Conservation (phyloP, 2,329 filamentous ascomycete genomes). For the Graphilbum ipis-grandicollis region DNA sequence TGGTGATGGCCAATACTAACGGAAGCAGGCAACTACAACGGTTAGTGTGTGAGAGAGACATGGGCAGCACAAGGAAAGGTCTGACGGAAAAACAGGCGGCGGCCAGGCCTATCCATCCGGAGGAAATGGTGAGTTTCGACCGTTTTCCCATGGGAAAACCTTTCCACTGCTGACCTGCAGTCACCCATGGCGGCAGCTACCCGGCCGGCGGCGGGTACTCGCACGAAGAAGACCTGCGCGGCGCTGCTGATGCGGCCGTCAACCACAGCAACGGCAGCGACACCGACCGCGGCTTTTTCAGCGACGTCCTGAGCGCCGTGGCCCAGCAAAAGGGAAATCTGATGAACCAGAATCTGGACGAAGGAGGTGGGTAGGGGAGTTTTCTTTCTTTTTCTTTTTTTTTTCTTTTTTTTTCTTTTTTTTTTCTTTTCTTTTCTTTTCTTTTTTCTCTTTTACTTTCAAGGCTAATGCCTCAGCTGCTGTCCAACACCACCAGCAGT, state of each 20-base stretch:
- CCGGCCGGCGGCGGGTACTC: constrained; percentile 17
- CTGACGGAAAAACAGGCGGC: no score
- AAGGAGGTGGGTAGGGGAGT: constrained; percentile 33
- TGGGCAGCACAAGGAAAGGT: no score
- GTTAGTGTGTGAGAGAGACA: no score
- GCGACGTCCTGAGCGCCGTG: constrained; percentile 27
- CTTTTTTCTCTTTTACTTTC: no score
- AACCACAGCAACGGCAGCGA: constrained; percentile 24
- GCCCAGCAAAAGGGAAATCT: constrained; percentile 30
- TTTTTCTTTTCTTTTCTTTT: no score
- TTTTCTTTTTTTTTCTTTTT: no score
- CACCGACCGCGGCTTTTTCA: constrained; percentile 33
- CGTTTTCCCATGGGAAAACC: no score
- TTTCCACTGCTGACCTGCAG: not conserved
- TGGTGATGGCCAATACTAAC: no score
- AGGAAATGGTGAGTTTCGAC: no score
- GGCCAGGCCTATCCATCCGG: no score
- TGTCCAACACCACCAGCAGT: constrained; percentile 57
- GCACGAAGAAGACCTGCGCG: constrained; percentile 26
- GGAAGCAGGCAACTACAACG: no score
- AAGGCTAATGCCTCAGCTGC: constrained; percentile 33
- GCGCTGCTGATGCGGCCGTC: constrained; percentile 29
- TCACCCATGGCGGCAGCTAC: constrained; percentile 15
- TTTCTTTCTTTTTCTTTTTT: no score
- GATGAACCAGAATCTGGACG: constrained; percentile 28